A percentile compares a stretch with the other conserved stretches of the same genome.
These are phyloP conservation scores for Chalciporus piperatus DNA, from an alignment of 768 basidiomycete genomes.

Conservation along the genomic window DNA sequence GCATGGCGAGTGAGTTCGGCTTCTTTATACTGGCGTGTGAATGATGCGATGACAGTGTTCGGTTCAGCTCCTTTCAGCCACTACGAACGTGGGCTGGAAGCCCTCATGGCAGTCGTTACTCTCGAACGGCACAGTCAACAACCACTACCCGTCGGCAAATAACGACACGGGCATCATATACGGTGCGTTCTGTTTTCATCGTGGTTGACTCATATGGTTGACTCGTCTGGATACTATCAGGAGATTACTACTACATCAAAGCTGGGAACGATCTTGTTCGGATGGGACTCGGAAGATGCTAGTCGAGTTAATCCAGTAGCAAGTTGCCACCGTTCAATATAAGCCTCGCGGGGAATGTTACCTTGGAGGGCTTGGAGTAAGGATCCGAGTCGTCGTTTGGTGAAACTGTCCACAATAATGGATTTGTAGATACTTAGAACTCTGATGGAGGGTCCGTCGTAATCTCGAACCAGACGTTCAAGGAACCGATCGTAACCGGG, in stretches of 20 bases:
- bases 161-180: conserved; percentile 61
- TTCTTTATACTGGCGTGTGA: not conserved
- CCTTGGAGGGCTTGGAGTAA: too few relatives aligned
- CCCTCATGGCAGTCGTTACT: conserved; percentile 62
- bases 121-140: conserved; percentile 64
- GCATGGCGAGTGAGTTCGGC: conserved; percentile 46
- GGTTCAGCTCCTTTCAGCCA: conserved; percentile 44
- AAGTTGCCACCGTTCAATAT: not conserved
- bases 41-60: not conserved
- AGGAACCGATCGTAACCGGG: too few relatives aligned
- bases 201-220: not conserved
- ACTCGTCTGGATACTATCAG: conserved; percentile 30
- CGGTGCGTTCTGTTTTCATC: conserved; percentile 31
- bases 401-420: too few relatives aligned
- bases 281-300: conserved; percentile 37
- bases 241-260: conserved; percentile 62
- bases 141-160: conserved; percentile 45
- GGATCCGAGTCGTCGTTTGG: too few relatives aligned
- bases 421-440: too few relatives aligned
- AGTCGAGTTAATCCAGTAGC: not conserved
- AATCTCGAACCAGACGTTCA: too few relatives aligned
- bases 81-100: conserved; percentile 53
- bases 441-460: too few relatives aligned
- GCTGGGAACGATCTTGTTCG: conserved; percentile 51
- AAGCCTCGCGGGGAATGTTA: not conserved